Conservation (phyloP, 257 asterid genomes). For the Linderniella brevidens region DNA sequence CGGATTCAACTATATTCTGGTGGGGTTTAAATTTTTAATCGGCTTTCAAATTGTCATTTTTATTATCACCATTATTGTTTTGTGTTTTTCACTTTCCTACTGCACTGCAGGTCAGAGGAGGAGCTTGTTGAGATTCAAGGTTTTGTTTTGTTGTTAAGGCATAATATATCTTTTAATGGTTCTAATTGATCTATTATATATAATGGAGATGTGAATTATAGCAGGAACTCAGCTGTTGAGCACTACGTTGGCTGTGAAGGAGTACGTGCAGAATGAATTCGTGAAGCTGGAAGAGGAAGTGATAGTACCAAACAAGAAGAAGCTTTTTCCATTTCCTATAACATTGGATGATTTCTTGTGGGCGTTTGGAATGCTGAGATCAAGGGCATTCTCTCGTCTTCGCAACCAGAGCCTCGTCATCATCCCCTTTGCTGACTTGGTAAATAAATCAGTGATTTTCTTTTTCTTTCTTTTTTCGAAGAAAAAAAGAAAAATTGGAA, state of each 20-base stretch:
- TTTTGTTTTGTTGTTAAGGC: background rate
- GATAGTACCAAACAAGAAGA: conserved; percentile 61
- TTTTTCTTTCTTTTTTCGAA: background rate
- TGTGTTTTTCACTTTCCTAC: conserved; percentile 27
- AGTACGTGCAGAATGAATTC: conserved; percentile 66
- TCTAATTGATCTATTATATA: too few relatives aligned
- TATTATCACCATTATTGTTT: conserved; percentile 7
- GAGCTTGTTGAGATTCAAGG: conserved; percentile 97
- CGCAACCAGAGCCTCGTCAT: conserved; percentile 74
- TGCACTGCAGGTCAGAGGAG: conserved; percentile 99
- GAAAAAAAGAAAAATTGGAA: too few relatives aligned
- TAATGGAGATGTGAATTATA: conserved; percentile 2
- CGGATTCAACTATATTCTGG: conserved; percentile 85
- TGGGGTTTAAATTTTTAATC: conserved; percentile 28
- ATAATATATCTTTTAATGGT: too few relatives aligned
- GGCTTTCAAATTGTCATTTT: background rate
- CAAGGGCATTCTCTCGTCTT: conserved; percentile 77
- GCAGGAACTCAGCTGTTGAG: conserved; percentile 80
- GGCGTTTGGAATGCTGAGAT: conserved; percentile 95
- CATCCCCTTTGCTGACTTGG: conserved; percentile 92
- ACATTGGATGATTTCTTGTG: conserved; percentile 81
- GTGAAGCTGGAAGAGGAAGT: conserved; percentile 49
- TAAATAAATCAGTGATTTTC: conserved; percentile 11
- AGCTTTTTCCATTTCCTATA: conserved; percentile 56
- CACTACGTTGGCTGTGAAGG: conserved; percentile 80